Percentiles rank a stretch among this genome's conserved stretches.
Evolutionary conservation across 2,329 filamentous ascomycete genomes (phyloP).

Genomic region (Phyllosticta citriasiana): DNA sequence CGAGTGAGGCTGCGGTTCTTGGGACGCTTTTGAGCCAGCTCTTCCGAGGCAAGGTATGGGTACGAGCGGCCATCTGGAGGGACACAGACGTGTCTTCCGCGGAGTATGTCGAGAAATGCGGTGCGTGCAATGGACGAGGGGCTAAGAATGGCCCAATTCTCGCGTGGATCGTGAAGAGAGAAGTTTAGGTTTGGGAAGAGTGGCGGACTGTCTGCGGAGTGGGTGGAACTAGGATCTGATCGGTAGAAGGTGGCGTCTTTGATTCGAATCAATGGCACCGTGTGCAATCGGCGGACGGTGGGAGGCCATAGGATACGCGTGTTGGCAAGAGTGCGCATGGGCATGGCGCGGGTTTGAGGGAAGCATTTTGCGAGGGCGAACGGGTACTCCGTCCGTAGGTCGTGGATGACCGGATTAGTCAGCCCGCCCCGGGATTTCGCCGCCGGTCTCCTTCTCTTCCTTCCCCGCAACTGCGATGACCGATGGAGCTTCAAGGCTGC

Average conservation of each 20-base stretch:
- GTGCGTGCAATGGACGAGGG: constrained; percentile 72
- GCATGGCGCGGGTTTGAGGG: neutral
- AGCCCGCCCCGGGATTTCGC: no score
- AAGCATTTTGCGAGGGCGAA: neutral
- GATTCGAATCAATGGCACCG: constrained; percentile 48
- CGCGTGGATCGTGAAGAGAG: constrained; percentile 48
- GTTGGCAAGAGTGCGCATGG: neutral
- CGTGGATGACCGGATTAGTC: no score
- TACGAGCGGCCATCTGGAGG: constrained; percentile 68
- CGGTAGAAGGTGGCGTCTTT: constrained; percentile 75
- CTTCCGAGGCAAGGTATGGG: constrained; percentile 61
- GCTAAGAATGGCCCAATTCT: constrained; percentile 78
- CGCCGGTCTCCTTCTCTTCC: no score
- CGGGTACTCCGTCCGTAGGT: no score
- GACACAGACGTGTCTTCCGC: constrained; percentile 63
- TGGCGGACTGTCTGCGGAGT: constrained; percentile 49
- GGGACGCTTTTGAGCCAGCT: constrained; percentile 42
- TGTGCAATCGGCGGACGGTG: neutral
- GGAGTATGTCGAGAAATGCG: constrained; percentile 68
- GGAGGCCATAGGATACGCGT: neutral
- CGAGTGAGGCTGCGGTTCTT: constrained; percentile 49
- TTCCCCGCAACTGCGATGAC: neutral
- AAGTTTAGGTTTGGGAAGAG: constrained; percentile 66
- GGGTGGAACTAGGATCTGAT: constrained; percentile 47
- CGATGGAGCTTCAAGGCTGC: neutral